Evolutionary conservation across 768 basidiomycete genomes (phyloP).

Genomic region (Xanthoconium stramineum): DNA sequence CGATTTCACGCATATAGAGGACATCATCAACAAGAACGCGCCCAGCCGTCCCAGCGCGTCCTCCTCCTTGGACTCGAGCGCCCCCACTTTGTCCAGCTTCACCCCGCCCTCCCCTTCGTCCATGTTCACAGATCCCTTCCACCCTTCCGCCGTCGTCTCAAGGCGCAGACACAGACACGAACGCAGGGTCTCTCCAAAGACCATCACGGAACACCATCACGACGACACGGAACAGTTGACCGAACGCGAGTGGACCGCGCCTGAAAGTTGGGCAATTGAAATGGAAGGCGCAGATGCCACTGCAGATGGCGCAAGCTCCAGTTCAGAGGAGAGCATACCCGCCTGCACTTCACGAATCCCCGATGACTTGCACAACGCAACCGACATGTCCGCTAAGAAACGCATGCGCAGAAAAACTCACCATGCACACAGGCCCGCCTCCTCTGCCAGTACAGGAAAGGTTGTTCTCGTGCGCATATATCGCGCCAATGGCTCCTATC

Average conservation of each 20-base stretch:
- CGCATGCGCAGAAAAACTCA: slow-evolving; percentile 26
- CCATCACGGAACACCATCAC: slow-evolving; percentile 13
- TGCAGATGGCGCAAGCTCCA: slow-evolving; percentile 38
- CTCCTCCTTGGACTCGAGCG: slow-evolving; percentile 26
- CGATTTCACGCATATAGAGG: slow-evolving; percentile 65
- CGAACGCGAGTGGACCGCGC: slow-evolving; percentile 57
- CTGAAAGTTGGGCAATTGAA: slow-evolving; percentile 75
- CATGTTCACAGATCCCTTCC: slow-evolving; percentile 39
- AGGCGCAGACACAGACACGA: slow-evolving; percentile 26
- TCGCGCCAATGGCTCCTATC: slow-evolving; percentile 66
- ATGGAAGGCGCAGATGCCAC: slow-evolving; percentile 39
- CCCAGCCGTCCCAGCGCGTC: slow-evolving; percentile 19
- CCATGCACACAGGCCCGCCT: slow-evolving; percentile 14
- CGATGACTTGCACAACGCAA: slow-evolving; percentile 12
- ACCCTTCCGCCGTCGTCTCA: slow-evolving; percentile 13
- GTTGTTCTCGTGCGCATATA: slow-evolving; percentile 72
- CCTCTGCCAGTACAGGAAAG: slow-evolving; percentile 18
- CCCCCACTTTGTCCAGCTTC: slow-evolving; percentile 37
- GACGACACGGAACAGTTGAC: slow-evolving; percentile 15
- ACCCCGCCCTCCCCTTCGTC: slow-evolving; percentile 38
- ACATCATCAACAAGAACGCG: slow-evolving; percentile 57
- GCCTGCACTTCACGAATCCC: slow-evolving; percentile 16
- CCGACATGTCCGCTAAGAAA: slow-evolving; percentile 15
- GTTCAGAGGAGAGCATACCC: slow-evolving; percentile 34
- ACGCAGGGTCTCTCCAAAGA: slow-evolving; percentile 55